Base-by-base conservation (phyloP, 164 flowering plant genomes). In the Saururus chinensis region DNA sequence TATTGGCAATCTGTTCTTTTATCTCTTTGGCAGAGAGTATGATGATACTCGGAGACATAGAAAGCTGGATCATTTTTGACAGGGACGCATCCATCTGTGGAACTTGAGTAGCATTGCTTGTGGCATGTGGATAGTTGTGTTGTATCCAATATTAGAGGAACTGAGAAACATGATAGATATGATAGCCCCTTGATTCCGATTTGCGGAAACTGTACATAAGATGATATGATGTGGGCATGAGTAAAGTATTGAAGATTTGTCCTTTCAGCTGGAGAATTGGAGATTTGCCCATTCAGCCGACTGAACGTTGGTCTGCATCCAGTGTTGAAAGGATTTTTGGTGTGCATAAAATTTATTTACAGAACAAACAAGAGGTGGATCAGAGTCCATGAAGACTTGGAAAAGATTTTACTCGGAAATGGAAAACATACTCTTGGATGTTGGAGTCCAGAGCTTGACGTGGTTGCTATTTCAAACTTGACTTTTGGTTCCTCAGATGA, bases 271-370 rank as follows among this genome's bases (percentile, higher is more conserved):
- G 49, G 49, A 45, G 17, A 12, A 45, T 45, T 12, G 49, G 17
- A 12, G 4, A 12, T 17, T 45, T 12, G 14, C 49, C 49, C 17
- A 13, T 17, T 30, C 37, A 30, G 37, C 37, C 6, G 37, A 30
- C 37, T 30, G 37, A 17, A 45, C 13, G 58, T 24, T 23, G 25
- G 24, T 20, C 19, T 23, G 11, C 35, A 9, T 53, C 24, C 56
- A 8, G 19, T n/a, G 30, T 17, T 24, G 37, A 55, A 24, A 17
- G 30, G 19, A 24, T 55, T 55, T 55, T 55, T 24, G 58, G n/a
- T 55, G 58, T 55, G 58, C 58, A 55, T 24, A 55, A 55, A 14
- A 55, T 55, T 55, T 24, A 10, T 24, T 23, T 55, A 17, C 35
- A 24, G 19, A 55, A 23, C 24, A 53, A 20, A 53, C 56, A 24